Evolutionary conservation across 768 basidiomycete species (phyloP), one percentile per base, ranked within the genome.

Genomic region (Boletus insuetus): DNA sequence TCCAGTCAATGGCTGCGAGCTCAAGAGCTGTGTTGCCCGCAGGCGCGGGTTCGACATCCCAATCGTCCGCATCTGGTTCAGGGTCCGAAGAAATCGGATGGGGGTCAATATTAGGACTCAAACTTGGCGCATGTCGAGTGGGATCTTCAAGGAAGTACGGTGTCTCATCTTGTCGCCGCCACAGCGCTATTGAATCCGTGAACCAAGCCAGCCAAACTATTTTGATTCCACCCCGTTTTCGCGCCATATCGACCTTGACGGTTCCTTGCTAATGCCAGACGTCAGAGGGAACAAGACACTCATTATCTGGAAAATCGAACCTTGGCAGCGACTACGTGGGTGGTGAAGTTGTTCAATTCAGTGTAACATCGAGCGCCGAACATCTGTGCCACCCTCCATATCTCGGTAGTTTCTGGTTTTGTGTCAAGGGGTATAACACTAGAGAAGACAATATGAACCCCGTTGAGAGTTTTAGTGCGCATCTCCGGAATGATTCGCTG

Each of bases 171-270:
- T 89, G 87, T 52, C 83, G 83, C 50, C 74, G 74, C 94, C 96
- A 98, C n/a, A 86, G 75, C n/a, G 90, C 87, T 53, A 95, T 75
- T 12, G 88, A 93, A 68, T 95, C 90, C 32, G 82, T 85, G 65
- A 98, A 89, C 96, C 96, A 99, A 10, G 82, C 77, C 9, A 89
- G 72, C 84, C 90, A 91, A 19, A 98, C 93, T 56, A 98, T 84
- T 67, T 87, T 85, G 66, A 91, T 83, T 22, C 82, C 82, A 7
- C 86, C 84, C n/a, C 83, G 82, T 65, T 82, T 82, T 40, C 87
- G 82, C 1, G 94, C 94, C 51, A 80, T 76, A 66, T 94, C 87
- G 1, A 96, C 94, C 74, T 99, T 99, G 60, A 88, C 87, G 0
- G 96, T 98, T 34, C 91, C 91, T 57, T 84, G 84, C 91, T 95